Base-by-base conservation (phyloP, 192 early-diverging fungal genomes). In the Cladochytrium replicatum region DNA sequence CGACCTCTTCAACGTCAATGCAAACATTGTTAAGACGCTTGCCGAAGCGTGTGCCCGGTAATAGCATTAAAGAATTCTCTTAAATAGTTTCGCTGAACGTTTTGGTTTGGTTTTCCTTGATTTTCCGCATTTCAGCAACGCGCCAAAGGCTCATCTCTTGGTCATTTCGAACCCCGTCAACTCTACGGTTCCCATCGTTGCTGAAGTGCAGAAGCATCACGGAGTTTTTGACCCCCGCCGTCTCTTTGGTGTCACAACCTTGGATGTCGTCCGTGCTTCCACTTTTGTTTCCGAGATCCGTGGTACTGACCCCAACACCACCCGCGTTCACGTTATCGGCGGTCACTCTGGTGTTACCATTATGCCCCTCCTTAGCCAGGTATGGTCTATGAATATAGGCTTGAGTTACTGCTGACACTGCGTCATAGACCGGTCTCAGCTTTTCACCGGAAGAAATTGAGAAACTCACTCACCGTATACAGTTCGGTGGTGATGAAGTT, bases 161-260 rank as follows among this genome's bases (percentile, higher is more conserved):
- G 75, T 97, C 64, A 97, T 97, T 61, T 83, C 93, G 55, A 97
- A 97, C 84, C 93, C 93, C 34, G 93, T 97, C 58, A 97, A 97
- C 81, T 93, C 91, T 31, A 97, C 91, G 21, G 93, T 97, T 37
- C 91, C 93, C 41, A 93, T 97, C 57, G 82, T 92, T 48, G 85
- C 85, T 49, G 91, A 97, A 71, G 84, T 91, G 31, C 80, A 93
- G 64, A 97, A 97, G 80, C 76, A 87, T 67, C 67, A 71, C 52
- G 78, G 80, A 58, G 87, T 87, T 50, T 97, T 86, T 67, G 84
- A 97, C 69, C 81, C 89, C 48, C 74, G 73, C 64, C 74, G 86
- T 47, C 61, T 97, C 26, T 93, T 97, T 65, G 91, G 93, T 64
- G 86, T 97, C 52, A 97, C 91, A 50, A 88, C 88, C 49, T 77